Evolutionary conservation across 371 early-diverging fungal species (phyloP), one percentile per base, ranked within the genome.

Genomic region (Blakeslea trispora): DNA sequence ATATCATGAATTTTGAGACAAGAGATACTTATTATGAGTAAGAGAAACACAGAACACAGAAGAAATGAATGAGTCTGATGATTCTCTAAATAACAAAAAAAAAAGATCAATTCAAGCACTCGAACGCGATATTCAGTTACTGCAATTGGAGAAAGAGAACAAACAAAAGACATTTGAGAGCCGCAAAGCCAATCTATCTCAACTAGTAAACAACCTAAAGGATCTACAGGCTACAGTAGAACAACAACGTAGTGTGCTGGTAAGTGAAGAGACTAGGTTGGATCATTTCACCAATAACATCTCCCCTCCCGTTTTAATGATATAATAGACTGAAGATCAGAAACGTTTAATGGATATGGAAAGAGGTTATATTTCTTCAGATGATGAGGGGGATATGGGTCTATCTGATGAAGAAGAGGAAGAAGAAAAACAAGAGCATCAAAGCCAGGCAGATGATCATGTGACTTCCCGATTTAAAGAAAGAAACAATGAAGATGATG

Each of bases 11-110:
- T 52, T 58, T 69, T 15, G 62, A 80, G 18, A 65, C 77, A 6
- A 59, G 86, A 21, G 71, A 76, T 15, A 64, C 69, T 21, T 82
- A 77, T 41, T 52, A 57, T 43, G 64, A 75, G 85, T 85, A 68
- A 61, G 73, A 7, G 7, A n/a, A n/a, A n/a, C n/a, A n/a, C n/a
- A n/a, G n/a, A 28, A 7, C 28, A 7, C 28, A 28, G 3, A 7
- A 28, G 28, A 28, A 28, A 3, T 28, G 65, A 9, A n/a, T n/a
- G n/a, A n/a, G n/a, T n/a, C n/a, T n/a, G n/a, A n/a, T n/a, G n/a
- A n/a, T n/a, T n/a, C n/a, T n/a, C n/a, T n/a, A n/a, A n/a, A n/a
- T n/a, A n/a, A n/a, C n/a, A n/a, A n/a, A n/a, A 18, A 37, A 39
- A 11, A 21, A 22, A 14, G 77, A n/a, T 72, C 74, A 1, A 77